Evolutionary conservation across 129 eudicot genomes (phyloP).

Genomic region (Escallonia rubra): DNA sequence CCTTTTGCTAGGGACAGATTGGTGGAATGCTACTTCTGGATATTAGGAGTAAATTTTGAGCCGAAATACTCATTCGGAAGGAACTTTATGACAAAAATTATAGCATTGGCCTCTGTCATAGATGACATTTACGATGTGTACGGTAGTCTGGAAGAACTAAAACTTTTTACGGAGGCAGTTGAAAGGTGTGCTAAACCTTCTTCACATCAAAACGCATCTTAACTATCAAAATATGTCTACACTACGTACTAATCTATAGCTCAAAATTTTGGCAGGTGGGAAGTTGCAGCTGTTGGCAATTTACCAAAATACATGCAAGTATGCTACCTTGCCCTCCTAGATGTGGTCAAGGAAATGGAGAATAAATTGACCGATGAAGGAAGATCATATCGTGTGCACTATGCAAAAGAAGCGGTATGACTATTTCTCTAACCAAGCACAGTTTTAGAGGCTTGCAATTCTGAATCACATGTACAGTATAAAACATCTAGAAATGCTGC

Average conservation of each 20-base stretch:
- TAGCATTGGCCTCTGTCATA: conserved; percentile 3
- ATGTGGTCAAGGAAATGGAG: conserved; percentile 10
- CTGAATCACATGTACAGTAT: neutral
- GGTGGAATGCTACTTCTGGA: conserved; percentile 11
- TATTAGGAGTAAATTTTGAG: conserved; percentile 8
- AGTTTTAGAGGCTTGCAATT: no score
- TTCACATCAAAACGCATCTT: neutral
- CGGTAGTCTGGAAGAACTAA: conserved; percentile 23
- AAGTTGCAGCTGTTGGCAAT: neutral
- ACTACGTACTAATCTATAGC: neutral
- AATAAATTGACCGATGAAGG: conserved; percentile 8
- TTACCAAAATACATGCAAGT: conserved; percentile 20
- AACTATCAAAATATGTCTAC: neutral
- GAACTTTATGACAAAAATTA: conserved; percentile 9
- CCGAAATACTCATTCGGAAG: conserved; percentile 20
- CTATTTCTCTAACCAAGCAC: no score
- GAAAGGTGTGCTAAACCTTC: conserved; percentile 13
- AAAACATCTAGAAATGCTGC: no score
- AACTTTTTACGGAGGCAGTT: conserved; percentile 16
- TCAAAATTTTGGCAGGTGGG: conserved; percentile 16
- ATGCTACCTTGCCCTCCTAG: neutral
- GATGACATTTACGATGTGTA: conserved; percentile 41
- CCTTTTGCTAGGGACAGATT: no score
- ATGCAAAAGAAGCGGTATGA: conserved; percentile 8
- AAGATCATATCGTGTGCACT: neutral